Conservation (phyloP, 139 green algal species). For the Ostreobium quekettii region DNA sequence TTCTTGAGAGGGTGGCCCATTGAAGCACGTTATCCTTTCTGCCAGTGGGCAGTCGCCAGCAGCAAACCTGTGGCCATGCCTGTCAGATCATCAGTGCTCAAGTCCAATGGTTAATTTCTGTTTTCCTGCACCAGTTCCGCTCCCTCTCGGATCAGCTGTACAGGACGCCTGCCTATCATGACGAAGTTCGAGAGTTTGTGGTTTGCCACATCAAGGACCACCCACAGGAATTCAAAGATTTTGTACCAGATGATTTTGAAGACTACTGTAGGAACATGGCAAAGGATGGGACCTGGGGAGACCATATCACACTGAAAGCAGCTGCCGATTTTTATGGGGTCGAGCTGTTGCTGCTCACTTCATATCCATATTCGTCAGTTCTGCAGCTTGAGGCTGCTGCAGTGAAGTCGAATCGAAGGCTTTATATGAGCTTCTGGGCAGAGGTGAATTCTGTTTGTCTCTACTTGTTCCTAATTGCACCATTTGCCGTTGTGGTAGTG, state of each 20-base stretch:
- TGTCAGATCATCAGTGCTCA: too few relatives aligned
- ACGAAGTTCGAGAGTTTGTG: constrained; percentile 42
- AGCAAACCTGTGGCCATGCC: too few relatives aligned
- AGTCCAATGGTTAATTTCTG: too few relatives aligned
- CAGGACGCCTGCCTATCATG: constrained; percentile 38
- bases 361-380: constrained; percentile 42
- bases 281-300: constrained; percentile 56
- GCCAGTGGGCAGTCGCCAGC: neutral
- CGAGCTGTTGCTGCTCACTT: constrained; percentile 52
- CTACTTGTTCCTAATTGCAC: too few relatives aligned
- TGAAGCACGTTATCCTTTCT: neutral
- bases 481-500: too few relatives aligned
- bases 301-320: constrained; percentile 71
- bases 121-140: constrained; percentile 48
- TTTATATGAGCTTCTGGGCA: constrained; percentile 70
- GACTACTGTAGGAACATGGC: constrained; percentile 47
- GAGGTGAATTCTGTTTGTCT: too few relatives aligned
- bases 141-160: constrained; percentile 75
- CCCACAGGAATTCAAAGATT: constrained; percentile 40
- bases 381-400: constrained; percentile 50
- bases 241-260: constrained; percentile 43
- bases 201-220: constrained; percentile 43
- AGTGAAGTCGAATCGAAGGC: constrained; percentile 17
- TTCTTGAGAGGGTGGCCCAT: neutral
- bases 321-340: constrained; percentile 47